Evolutionary conservation across 192 early-diverging fungal species (phyloP).

Genomic region (Mortierella alpina): DNA sequence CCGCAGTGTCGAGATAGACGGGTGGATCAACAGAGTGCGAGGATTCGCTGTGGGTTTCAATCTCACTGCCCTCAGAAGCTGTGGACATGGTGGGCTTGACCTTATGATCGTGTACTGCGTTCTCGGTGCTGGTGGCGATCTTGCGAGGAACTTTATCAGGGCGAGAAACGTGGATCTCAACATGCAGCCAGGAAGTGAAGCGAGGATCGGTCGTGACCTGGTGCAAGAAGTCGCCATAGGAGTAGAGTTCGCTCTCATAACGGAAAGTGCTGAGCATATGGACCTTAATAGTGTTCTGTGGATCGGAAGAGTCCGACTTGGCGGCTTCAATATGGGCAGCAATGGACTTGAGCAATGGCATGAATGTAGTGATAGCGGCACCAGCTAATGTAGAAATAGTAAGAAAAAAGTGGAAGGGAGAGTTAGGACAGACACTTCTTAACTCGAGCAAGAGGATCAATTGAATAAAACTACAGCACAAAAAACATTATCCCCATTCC

Average conservation of each 20-base stretch:
- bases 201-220: constrained; percentile 34
- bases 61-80: background rate
- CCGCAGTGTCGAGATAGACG: background rate
- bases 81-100: background rate
- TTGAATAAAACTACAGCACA: background rate
- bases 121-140: constrained; percentile 16
- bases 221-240: constrained; percentile 49
- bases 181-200: constrained; percentile 39
- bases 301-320: background rate
- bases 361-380: constrained; percentile 48
- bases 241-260: constrained; percentile 43
- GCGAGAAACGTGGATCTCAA: constrained; percentile 32
- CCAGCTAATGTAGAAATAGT: constrained; percentile 17
- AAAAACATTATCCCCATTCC: no score
- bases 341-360: constrained; percentile 35
- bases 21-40: constrained; percentile 12
- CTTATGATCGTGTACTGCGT: background rate
- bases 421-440: background rate
- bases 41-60: background rate
- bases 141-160: constrained; percentile 38
- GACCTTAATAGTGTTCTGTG: constrained; percentile 5
- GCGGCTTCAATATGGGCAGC: constrained; percentile 40
- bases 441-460: background rate
- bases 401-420: background rate
- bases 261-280: constrained; percentile 47